Percentiles rank a stretch among this genome's conserved stretches.
Conservation (phyloP, 306 rosid genomes). For the Medicago lupulina region DNA sequence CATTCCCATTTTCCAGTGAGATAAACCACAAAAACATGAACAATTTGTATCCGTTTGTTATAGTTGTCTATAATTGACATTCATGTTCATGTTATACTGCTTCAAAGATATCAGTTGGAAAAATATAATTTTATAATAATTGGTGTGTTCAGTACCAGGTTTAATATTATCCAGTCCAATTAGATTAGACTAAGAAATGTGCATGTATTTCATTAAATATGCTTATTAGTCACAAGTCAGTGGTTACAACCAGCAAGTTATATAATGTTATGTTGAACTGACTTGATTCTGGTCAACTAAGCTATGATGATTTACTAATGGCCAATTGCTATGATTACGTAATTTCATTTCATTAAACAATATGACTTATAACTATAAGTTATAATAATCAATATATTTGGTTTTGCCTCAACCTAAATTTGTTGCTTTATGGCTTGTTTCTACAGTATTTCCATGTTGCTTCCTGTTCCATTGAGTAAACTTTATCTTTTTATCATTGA, state of each 20-base stretch:
- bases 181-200: no score
- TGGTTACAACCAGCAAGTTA: background rate
- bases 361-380: background rate
- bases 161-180: no score
- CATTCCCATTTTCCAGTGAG: background rate
- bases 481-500: no score
- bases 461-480: no score
- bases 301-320: background rate
- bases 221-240: no score
- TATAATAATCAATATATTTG: no score
- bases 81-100: conserved; percentile 28
- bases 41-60: background rate
- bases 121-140: background rate
- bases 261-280: background rate
- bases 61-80: conserved; percentile 14
- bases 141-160: conserved; percentile 7
- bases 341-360: no score
- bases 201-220: no score
- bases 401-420: no score
- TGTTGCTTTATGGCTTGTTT: no score
- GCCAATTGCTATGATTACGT: no score
- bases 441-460: no score
- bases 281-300: background rate
- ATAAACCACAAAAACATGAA: conserved; percentile 1
- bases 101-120: background rate